These are phyloP conservation scores for Yamadazyma diddensiae DNA, from an alignment of 1,139 yeast genomes.

Conservation along the genomic window DNA sequence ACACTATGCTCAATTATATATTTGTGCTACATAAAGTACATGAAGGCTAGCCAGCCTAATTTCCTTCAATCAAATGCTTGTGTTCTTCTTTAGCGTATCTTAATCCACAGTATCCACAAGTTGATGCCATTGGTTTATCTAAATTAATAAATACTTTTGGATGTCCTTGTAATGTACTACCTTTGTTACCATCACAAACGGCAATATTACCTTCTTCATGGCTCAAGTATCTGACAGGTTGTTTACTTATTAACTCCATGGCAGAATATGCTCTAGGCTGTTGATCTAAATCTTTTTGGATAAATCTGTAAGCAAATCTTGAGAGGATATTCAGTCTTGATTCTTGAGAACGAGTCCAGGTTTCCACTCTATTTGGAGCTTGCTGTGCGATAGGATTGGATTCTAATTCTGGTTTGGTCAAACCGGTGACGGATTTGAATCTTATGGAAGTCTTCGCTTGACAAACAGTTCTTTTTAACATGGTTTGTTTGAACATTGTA, in stretches of 20 bases:
- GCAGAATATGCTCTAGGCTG: slow-evolving; percentile 88
- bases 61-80: slow-evolving; percentile 33
- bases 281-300: slow-evolving; percentile 61
- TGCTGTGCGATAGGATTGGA: slow-evolving; percentile 44
- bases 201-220: slow-evolving; percentile 57
- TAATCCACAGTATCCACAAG: slow-evolving; percentile 60
- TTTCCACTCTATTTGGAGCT: slow-evolving; percentile 69
- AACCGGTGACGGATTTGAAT: slow-evolving; percentile 29
- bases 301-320: slow-evolving; percentile 60
- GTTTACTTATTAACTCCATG: slow-evolving; percentile 73
- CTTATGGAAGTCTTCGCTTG: slow-evolving; percentile 7
- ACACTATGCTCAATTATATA: no score
- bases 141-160: slow-evolving; percentile 67
- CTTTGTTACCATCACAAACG: slow-evolving; percentile 82
- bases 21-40: no score
- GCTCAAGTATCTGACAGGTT: slow-evolving; percentile 63
- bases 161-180: slow-evolving; percentile 70
- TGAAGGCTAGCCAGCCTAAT: no score
- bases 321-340: slow-evolving; percentile 57
- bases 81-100: slow-evolving; percentile 57
- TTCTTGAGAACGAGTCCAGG: slow-evolving; percentile 74
- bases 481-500: background rate
- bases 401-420: slow-evolving; percentile 36
- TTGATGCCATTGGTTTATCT: slow-evolving; percentile 12
- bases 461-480: slow-evolving; percentile 9